A percentile compares a stretch with the other conserved stretches of the same genome.
Conservation (phyloP, 2,329 filamentous ascomycete species). For the Fusarium nygamai region DNA sequence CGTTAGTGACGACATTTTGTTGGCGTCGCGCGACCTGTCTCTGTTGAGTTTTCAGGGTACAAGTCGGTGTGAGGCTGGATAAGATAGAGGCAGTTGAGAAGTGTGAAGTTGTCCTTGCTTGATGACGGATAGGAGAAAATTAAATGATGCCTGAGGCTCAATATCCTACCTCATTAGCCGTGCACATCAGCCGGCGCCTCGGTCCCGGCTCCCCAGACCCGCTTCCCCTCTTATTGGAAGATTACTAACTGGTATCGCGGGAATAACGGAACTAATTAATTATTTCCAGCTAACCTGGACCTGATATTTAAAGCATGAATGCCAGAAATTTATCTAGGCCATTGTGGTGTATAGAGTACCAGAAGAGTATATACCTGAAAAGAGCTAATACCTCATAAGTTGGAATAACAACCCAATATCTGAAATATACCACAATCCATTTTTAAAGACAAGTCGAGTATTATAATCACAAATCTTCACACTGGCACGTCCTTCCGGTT, state of each 20-base stretch:
- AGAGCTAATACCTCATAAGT: no score
- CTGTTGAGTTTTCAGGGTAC: neutral
- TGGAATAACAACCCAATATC: no score
- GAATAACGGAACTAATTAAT: neutral
- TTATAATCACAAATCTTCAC: no score
- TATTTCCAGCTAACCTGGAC: neutral
- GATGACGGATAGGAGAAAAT: constrained; percentile 7
- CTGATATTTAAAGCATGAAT: no score
- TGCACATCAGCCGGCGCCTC: constrained; percentile 15
- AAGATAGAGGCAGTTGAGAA: neutral
- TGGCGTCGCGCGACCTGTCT: neutral
- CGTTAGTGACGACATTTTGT: neutral
- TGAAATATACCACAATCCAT: no score
- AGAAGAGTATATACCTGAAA: no score
- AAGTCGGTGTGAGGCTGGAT: neutral
- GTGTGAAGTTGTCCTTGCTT: neutral
- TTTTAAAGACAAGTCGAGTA: no score
- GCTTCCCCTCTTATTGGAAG: neutral
- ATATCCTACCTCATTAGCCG: neutral
- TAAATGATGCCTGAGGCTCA: constrained; percentile 5
- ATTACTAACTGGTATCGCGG: neutral
- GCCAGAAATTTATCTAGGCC: no score
- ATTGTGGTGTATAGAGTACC: no score
- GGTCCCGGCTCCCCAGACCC: neutral
- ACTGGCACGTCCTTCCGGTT: no score